These are phyloP conservation scores for Astrocystis sublimbata DNA, from an alignment of 495 filamentous ascomycete genomes.

Conservation along the genomic window DNA sequence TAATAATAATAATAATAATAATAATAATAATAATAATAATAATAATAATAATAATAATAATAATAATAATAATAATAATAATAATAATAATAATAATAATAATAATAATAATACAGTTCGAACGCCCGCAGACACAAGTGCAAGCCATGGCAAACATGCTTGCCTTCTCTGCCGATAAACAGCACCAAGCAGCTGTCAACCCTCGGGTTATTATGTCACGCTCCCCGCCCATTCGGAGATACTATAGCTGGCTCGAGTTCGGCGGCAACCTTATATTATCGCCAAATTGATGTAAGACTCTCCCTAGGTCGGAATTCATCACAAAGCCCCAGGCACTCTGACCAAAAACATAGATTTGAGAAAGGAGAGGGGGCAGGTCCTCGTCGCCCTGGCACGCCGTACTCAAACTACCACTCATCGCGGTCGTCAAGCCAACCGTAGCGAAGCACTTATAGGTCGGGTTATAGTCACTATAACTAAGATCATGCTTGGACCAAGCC, in stretches of 20 bases:
- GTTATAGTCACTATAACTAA: too few species aligned
- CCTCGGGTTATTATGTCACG: not conserved
- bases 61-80: not conserved
- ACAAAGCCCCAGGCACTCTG: too few species aligned
- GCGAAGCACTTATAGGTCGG: too few species aligned
- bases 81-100: not conserved
- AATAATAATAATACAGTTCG: not conserved
- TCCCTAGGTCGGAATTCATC: too few species aligned
- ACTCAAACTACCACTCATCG: too few species aligned
- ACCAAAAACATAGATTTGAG: too few species aligned
- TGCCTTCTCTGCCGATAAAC: constrained; percentile 1
- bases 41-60: not conserved
- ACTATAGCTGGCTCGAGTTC: constrained; percentile 10
- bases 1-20: not conserved
- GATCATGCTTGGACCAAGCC: too few species aligned
- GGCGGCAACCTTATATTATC: constrained; percentile 8
- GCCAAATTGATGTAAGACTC: too few species aligned
- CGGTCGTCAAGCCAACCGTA: too few species aligned
- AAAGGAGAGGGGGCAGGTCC: too few species aligned
- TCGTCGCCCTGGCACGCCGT: too few species aligned
- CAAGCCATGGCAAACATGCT: constrained; percentile 10
- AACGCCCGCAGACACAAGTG: constrained; percentile 2
- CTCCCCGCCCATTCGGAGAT: constrained; percentile 6
- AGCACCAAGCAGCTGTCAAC: not conserved
- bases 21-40: not conserved